These are phyloP conservation scores for Yamadazyma kitorensis DNA, from an alignment of 805 yeast genomes.

Conservation along the genomic window DNA sequence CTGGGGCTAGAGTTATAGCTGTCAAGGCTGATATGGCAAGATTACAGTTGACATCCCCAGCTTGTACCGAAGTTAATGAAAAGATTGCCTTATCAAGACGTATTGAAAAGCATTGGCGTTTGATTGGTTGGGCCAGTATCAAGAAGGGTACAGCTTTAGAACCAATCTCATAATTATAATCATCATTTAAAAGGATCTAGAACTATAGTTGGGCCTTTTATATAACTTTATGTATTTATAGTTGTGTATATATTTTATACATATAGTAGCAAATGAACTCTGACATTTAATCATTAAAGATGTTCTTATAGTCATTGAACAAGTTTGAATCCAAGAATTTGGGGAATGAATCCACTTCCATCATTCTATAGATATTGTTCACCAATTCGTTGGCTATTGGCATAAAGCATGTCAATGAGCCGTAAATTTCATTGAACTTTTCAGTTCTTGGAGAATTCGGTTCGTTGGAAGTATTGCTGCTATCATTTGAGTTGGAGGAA, in stretches of 20 bases:
- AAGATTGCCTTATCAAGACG: conserved; percentile 98
- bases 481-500: too few relatives aligned
- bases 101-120: conserved; percentile 99
- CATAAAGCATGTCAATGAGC: conserved; percentile 16
- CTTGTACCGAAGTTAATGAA: conserved; percentile 97
- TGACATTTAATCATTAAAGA: conserved; percentile 1
- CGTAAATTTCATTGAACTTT: conserved; percentile 9
- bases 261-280: background rate
- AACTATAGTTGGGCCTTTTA: too few relatives aligned
- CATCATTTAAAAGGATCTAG: too few relatives aligned
- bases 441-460: conserved; percentile 11
- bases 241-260: conserved; percentile 5
- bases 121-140: conserved; percentile 99
- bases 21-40: conserved; percentile 99
- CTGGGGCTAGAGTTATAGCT: conserved; percentile 98
- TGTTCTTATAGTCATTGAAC: conserved; percentile 5
- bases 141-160: conserved; percentile 89
- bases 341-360: conserved; percentile 73
- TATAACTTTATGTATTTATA: conserved; percentile 21
- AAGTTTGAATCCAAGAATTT: conserved; percentile 46
- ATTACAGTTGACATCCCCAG: conserved; percentile 93
- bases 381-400: conserved; percentile 48
- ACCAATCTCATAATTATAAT: conserved; percentile 57
- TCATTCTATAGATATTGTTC: conserved; percentile 50
- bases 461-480: too few relatives aligned